Percentiles rank a stretch among this genome's conserved stretches.
Evolutionary conservation across 352 stramenopile species (phyloP).

Genomic region (Blastocystis sp.): DNA sequence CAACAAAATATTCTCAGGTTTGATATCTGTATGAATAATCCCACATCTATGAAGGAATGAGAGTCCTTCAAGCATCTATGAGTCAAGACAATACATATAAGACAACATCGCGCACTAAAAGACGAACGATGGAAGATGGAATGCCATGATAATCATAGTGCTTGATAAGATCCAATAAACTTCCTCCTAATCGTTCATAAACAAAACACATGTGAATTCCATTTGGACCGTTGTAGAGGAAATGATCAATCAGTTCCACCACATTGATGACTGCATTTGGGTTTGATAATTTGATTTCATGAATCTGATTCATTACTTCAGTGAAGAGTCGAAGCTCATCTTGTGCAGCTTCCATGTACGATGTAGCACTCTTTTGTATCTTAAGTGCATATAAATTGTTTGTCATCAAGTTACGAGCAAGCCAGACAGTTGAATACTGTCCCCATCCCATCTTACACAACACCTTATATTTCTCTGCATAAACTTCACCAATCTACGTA

Average conservation of each 20-base stretch:
- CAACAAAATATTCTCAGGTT: constrained; percentile 96
- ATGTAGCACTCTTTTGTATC: constrained; percentile 91
- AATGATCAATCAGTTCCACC: constrained; percentile 82
- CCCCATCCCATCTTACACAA: constrained; percentile 97
- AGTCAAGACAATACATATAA: not conserved
- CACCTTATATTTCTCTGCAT: constrained; percentile 83
- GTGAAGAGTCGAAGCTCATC: constrained; percentile 74
- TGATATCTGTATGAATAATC: constrained; percentile 99
- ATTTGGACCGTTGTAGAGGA: constrained; percentile 89
- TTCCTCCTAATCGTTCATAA: constrained; percentile 96
- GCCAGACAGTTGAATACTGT: constrained; percentile 99
- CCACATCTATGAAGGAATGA: constrained; percentile 92
- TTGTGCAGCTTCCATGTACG: constrained; percentile 93
- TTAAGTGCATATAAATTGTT: constrained; percentile 66
- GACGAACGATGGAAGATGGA: constrained; percentile 80
- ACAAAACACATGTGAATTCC: constrained; percentile 91
- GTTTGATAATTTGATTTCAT: constrained; percentile 13
- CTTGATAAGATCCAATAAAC: constrained; percentile 96
- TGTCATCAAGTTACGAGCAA: constrained; percentile 81
- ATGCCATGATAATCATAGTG: constrained; percentile 95
- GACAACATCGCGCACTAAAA: constrained; percentile 46
- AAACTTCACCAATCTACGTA: constrained; percentile 78
- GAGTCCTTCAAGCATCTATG: constrained; percentile 85
- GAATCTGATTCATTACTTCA: constrained; percentile 25
- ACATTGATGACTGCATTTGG: constrained; percentile 66